Evolutionary conservation across 805 yeast species (phyloP), one percentile per base, ranked within the genome.

Genomic region (Wickerhamomyces ciferrii): DNA sequence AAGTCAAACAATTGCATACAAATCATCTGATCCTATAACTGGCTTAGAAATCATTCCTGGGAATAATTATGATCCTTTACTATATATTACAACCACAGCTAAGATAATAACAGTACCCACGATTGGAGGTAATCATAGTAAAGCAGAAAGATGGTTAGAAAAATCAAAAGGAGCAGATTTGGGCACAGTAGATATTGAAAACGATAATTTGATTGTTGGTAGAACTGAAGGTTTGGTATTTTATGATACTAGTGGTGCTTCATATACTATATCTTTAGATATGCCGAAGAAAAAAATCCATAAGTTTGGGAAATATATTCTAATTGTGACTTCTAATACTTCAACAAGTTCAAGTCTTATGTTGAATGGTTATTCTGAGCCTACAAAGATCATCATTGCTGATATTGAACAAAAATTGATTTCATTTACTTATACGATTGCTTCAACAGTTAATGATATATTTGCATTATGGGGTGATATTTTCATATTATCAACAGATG

Each of bases 1-100:
- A 10, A 78, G 94, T 52, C 98, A 92, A 58, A 70, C 97, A 25
- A 62, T 84, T 0, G 81, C 91, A 1, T 87, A 82, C 59, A 87
- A 84, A 48, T 65, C 66, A 15, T 67, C 73, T 2, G 94, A 88
- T 42, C 96, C 97, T 1, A 75, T 94, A 18, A 92, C 98, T 0
- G 84, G 87, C 0, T 65, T 92, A 1, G 75, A 77, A 25, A 78
- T 91, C 53, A 72, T 72, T 43, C 64, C 58, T 15, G 65, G 58
- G 14, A 59, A 64, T 42, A 52, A 60, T 27, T 75, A 78, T 42
- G 73, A 72, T 15, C 73, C 76, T 2, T 66, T 77, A 29, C 65
- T 90, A 15, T 90, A 78, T 60, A 84, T 87, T 18, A 72, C 92
- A 1, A 86, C 97, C 0, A 81, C 94, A 0, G 78, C 84, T 15